Conservation (phyloP, 306 rosid species). For the Fagus crenata region DNA sequence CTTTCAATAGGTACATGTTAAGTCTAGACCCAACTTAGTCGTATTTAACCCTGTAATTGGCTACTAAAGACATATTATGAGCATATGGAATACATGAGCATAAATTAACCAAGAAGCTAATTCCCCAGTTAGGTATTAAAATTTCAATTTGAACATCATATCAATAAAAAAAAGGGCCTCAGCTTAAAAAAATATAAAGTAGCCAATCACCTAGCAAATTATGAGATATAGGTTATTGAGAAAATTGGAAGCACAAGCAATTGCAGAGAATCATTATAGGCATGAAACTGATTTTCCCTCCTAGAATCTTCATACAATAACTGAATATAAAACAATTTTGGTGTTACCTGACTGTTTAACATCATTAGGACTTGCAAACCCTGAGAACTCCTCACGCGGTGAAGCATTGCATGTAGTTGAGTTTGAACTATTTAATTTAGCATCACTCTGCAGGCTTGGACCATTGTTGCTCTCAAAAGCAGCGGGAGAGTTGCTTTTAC, state of each 20-base stretch:
- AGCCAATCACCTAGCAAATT: background rate
- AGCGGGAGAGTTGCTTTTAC: slow-evolving; percentile 34
- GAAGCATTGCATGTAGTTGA: slow-evolving; percentile 40
- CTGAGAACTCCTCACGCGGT: slow-evolving; percentile 61
- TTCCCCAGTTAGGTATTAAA: background rate
- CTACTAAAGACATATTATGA: background rate
- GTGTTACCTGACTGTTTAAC: slow-evolving; percentile 62
- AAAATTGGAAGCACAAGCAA: background rate
- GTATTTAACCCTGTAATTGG: background rate
- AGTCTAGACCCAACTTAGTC: background rate
- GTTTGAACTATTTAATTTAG: slow-evolving; percentile 49
- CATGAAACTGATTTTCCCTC: background rate
- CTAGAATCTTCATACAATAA: background rate
- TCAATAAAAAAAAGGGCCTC: slow-evolving; percentile 25
- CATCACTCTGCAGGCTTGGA: slow-evolving; percentile 47
- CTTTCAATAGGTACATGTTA: background rate
- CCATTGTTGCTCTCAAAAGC: slow-evolving; percentile 43
- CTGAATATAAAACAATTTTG: slow-evolving; percentile 9
- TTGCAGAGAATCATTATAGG: background rate
- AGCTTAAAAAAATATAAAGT: background rate
- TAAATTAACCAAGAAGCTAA: slow-evolving; percentile 8
- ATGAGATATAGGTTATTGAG: background rate
- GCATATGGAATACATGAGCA: slow-evolving; percentile 4
- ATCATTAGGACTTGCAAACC: slow-evolving; percentile 50
- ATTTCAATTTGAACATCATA: background rate